Base-by-base conservation (phyloP, 2,329 filamentous ascomycete species). In the Mollisia scopiformis region DNA sequence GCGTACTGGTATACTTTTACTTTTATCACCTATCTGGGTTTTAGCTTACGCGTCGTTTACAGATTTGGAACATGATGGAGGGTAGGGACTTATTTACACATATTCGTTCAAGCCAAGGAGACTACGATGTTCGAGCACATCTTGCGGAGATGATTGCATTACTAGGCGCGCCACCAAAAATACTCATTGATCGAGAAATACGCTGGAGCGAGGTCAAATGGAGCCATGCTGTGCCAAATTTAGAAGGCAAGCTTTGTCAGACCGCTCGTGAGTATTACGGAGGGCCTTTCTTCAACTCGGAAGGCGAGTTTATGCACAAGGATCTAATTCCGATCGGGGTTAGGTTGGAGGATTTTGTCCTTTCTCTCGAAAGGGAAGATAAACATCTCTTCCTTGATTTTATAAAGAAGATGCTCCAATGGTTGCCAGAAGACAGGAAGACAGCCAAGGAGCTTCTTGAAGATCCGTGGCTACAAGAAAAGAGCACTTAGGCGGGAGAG, bases 141-240 rank as follows among this genome's bases (percentile, higher is more conserved):
- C 96, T 97, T 68, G 94, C 94, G 10, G 93, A 97, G 74, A 97
- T 98, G 72, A 97, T 97, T 74, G 94, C 97, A 76, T 83, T 98
- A 6, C 86, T 97, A 23, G 94, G 94, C 5, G 87, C 89, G 0
- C 97, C 97, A 73, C 93, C 94, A 56, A 94, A 95, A 74, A 89
- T 90, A 4, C 84, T 97, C 96, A 91, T 77, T 84, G 96, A 62
- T 89, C 90, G 2, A 94, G 94, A 65, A 57, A 61, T 27, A 46
- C 31, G 11, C 10, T 62, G 54, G 57, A 49, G 62, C 23, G 51
- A 62, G 13, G 46, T 64, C 56, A 96, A 96, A 76, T 97, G 93
- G 93, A 93, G 90, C 19, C 93, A 97, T 55, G 33, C 57, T 46
- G 27, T 66, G 11, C 52, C 46, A 54, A 64, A 57, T 61, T 21